These are phyloP conservation scores for Volvariella surrecta DNA, from an alignment of 1,284 basidiomycete genomes.

Conservation along the genomic window DNA sequence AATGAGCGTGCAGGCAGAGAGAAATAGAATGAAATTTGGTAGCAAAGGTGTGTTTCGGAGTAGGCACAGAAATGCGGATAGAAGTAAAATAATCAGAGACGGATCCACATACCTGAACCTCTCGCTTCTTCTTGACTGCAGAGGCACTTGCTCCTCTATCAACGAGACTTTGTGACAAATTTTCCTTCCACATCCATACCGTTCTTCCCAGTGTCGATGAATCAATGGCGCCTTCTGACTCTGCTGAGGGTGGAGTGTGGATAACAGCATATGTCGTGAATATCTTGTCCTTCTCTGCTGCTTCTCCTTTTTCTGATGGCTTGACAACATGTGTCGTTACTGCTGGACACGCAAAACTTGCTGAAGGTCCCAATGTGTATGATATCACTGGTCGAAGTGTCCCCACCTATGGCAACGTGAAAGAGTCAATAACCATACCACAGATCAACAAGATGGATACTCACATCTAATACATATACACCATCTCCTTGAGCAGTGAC, in stretches of 20 bases:
- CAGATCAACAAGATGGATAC: conserved; percentile 15
- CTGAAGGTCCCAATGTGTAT: conserved; percentile 57
- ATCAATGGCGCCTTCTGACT: not conserved
- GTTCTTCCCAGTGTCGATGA: conserved; percentile 34
- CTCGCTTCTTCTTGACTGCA: conserved; percentile 34
- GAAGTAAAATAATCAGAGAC: too few relatives aligned
- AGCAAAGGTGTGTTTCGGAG: too few relatives aligned
- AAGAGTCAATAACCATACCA: conserved; percentile 5
- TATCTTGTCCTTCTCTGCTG: conserved; percentile 10
- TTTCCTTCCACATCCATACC: conserved; percentile 57
- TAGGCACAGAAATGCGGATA: too few relatives aligned
- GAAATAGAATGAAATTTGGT: not conserved
- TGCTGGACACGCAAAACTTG: conserved; percentile 50
- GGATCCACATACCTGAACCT: conserved; percentile 34
- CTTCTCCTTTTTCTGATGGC: conserved; percentile 21
- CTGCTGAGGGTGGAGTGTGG: conserved; percentile 36
- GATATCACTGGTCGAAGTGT: conserved; percentile 58
- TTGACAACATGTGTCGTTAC: conserved; percentile 31
- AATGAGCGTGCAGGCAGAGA: conserved; percentile 6
- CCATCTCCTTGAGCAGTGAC: conserved; percentile 64
- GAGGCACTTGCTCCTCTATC: conserved; percentile 20
- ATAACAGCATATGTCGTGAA: conserved; percentile 52
- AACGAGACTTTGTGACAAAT: conserved; percentile 28
- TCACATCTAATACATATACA: conserved; percentile 62
- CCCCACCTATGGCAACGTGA: conserved; percentile 37